Evolutionary conservation across 768 basidiomycete genomes (phyloP), one percentile per base, ranked within the genome.

Genomic region (Leucosporidium yakuticum): DNA sequence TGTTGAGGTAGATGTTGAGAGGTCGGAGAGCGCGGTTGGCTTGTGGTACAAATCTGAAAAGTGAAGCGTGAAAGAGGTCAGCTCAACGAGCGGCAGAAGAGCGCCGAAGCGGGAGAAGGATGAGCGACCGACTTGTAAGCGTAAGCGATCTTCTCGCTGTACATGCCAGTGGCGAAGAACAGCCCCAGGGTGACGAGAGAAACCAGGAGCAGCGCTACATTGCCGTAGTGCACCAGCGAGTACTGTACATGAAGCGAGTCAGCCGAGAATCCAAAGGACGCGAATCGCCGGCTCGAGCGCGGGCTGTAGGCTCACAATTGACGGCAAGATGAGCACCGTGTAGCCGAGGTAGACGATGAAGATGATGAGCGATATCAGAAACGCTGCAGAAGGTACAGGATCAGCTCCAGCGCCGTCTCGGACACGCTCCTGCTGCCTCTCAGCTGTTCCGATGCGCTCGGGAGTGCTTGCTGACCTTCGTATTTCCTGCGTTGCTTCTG

Each of bases 1-100:
- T 89, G 80, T 99, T 99, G 73, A 99, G 84, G 76, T 91, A 90
- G 87, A 99, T 94, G 79, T 99, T 99, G 78, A 97, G 88, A 25
- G 88, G 89, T 23, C 95, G 86, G 20, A 99, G 82, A 0, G 93
- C 87, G 56, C 87, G 85, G 79, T 98, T 99, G 12, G 94, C 91
- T 74, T 97, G 94, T 2, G 92, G 92, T 32, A 98, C 90, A 76
- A 97, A 99, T 81, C 95, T 97, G 77, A 32, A 14, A 51, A 12
- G 51, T 11, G 2, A 36, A 29, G 11, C 36, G 64, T 31, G 49
- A 34, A 29, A 56, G n/a, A n/a, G 25, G 56, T 53, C 36, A 31
- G 65, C 55, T 4, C 1, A 55, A 60, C 4, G 34, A 49, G 17
- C 39, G 50, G 31, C 23, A 9, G 19, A 27, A 3, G 19, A 34